Percentiles rank a stretch among this genome's conserved stretches.
These are phyloP conservation scores for Willaertia magna DNA, from an alignment of 208 protist species.

Conservation along the genomic window DNA sequence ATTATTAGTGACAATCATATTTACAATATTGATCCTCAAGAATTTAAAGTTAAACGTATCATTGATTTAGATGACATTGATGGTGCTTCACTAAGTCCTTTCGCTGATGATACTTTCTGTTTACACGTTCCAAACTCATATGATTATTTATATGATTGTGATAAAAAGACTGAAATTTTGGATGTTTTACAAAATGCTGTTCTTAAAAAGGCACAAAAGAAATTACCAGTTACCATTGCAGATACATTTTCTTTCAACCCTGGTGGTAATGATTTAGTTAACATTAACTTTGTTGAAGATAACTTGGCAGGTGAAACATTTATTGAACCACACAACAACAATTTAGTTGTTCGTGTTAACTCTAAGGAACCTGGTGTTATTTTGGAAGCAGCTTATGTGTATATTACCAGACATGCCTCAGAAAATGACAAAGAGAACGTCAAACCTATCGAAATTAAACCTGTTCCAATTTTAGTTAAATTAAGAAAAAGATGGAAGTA, in stretches of 20 bases:
- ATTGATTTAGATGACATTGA: constrained; percentile 10
- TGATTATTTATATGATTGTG: neutral
- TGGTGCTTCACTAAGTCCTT: neutral
- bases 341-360: neutral
- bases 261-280: neutral
- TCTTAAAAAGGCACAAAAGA: neutral
- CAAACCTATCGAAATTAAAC: neutral
- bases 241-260: neutral
- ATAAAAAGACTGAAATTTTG: constrained; percentile 6
- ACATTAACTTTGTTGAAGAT: constrained; percentile 1
- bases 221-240: neutral
- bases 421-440: neutral
- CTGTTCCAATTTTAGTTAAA: neutral
- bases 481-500: constrained; percentile 10
- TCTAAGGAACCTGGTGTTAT: neutral
- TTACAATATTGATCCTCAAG: constrained; percentile 7
- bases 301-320: neutral
- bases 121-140: neutral
- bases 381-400: constrained; percentile 1
- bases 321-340: neutral
- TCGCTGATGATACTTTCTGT: neutral
- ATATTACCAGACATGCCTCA: neutral
- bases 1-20: constrained; percentile 6
- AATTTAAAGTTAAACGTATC: neutral
- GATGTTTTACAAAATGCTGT: neutral